Percentiles rank a stretch among this genome's conserved stretches.
Evolutionary conservation across 2,329 filamentous ascomycete species (phyloP).

Genomic region (Fusarium clavum): DNA sequence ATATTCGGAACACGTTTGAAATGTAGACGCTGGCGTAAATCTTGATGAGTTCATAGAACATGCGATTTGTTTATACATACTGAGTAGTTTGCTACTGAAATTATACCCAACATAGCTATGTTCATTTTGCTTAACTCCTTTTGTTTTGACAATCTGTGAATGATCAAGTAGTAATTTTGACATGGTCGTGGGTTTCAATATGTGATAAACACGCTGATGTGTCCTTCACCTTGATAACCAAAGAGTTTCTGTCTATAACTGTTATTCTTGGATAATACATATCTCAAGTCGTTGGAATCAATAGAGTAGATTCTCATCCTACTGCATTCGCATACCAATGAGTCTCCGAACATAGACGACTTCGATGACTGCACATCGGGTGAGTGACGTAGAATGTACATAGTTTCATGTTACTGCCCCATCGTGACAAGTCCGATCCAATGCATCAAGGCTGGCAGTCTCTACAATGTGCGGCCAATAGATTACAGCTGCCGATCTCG

Average conservation of each 20-base stretch:
- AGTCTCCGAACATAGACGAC: not conserved
- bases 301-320: not conserved
- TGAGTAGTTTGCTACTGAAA: conserved; percentile 27
- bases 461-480: conserved; percentile 15
- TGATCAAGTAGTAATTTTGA: not conserved
- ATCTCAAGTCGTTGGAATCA: not conserved
- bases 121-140: conserved; percentile 4
- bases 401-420: not conserved
- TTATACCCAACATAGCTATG: conserved; percentile 44
- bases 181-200: not conserved
- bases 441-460: conserved; percentile 11
- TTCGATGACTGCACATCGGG: not conserved
- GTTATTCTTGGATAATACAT: not conserved
- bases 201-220: not conserved
- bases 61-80: conserved; percentile 20
- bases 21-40: conserved; percentile 13
- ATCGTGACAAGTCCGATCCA: conserved; percentile 6
- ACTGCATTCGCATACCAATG: not conserved
- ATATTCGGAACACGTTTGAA: conserved; percentile 5
- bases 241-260: not conserved
- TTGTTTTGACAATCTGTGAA: not conserved
- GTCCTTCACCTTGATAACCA: not conserved
- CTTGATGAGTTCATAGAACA: conserved; percentile 27
- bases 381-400: conserved; percentile 7
- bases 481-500: conserved; percentile 26